phyloP scores from a whole-genome alignment of 2,329 filamentous ascomycete species.

The Xylariales sp. region DNA sequence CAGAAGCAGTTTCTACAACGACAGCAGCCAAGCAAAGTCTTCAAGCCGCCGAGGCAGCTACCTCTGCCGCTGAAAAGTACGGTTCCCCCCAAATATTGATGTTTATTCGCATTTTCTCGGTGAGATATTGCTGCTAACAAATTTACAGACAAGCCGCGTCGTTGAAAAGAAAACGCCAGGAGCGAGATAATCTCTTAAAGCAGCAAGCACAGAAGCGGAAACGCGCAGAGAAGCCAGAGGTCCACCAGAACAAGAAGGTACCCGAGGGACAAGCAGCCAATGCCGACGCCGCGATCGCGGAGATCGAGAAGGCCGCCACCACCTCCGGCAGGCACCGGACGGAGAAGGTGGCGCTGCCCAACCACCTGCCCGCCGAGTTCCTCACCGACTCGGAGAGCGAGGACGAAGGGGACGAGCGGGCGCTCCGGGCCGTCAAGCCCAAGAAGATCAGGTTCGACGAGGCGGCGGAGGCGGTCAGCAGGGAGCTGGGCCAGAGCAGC shows the following conservation, averaged over 20 bases:
- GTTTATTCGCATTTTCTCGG: no score
- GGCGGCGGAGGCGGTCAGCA: conserved; percentile 31
- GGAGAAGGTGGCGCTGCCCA: conserved; percentile 34
- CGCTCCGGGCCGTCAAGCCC: conserved; percentile 19
- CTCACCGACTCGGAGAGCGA: conserved; percentile 42
- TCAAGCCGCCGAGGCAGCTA: conserved; percentile 40
- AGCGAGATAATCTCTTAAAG: conserved; percentile 50
- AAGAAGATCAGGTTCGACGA: conserved; percentile 41
- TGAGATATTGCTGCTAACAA: no score
- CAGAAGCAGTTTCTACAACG: conserved; percentile 53
- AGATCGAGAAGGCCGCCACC: conserved; percentile 13
- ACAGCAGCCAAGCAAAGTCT: conserved; percentile 42
- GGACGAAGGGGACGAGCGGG: conserved; percentile 13
- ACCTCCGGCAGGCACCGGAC: conserved; percentile 19
- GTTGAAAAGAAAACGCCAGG: conserved; percentile 51
- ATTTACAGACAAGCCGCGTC: conserved; percentile 40
- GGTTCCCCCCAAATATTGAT: conserved; percentile 15
- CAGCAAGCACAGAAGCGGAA: conserved; percentile 50
- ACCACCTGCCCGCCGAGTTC: conserved; percentile 48
- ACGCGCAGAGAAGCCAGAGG: conserved; percentile 15
- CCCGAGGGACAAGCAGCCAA: conserved; percentile 14
- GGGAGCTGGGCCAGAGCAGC: conserved; percentile 31
- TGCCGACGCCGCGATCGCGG: conserved; percentile 13
- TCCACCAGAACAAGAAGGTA: conserved; percentile 17
- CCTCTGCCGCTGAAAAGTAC: conserved; percentile 48